Base-by-base conservation (phyloP, 164 flowering plant species). In the Stephania japonica region DNA sequence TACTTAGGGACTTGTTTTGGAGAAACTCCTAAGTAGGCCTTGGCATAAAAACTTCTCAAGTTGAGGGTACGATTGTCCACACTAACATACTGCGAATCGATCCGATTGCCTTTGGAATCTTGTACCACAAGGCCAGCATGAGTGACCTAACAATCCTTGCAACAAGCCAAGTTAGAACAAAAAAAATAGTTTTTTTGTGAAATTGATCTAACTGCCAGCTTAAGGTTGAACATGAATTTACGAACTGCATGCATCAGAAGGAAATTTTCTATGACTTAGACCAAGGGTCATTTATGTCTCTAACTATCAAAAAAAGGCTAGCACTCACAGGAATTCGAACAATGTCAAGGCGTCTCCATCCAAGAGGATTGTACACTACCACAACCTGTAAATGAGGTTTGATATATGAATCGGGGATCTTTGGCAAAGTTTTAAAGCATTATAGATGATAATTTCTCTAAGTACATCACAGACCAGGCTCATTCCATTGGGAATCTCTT, bases 321-420 rank as follows among this genome's bases (percentile, higher is more conserved):
- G 25, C 68, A 79, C 96, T 85, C 76, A 91, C 98, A 18, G 97
- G 97, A 77, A 94, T 83, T 79, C 87, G 84, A 38, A 94, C 73
- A 47, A 85, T 73, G 25, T 94, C 94, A 56, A 81, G 86, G 42
- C 94, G 94, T 27, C 71, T 80, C 98, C 97, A 92, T 68, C 94
- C 96, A 66, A 92, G 91, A 24, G 98, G 83, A 81, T 94, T 94
- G 76, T 94, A 94, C 38, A 84, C 94, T 72, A 92, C 89, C n/a
- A 94, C 79, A 72, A 93, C 89, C 98, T 93, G 84, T 69, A 80
- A 73, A 76, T 8, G 12, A 47, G 38, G 70, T 53, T 38, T 14
- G 53, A 66, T 25, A 43, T 14, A 47, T 47, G 53, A 47, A 8
- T 44, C 12, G 50, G 14, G 50, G 14, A 3, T 44, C 14, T 44